Evolutionary conservation across 2,329 filamentous ascomycete species (phyloP), one percentile per base, ranked within the genome.

Genomic region (Colletotrichum lini): DNA sequence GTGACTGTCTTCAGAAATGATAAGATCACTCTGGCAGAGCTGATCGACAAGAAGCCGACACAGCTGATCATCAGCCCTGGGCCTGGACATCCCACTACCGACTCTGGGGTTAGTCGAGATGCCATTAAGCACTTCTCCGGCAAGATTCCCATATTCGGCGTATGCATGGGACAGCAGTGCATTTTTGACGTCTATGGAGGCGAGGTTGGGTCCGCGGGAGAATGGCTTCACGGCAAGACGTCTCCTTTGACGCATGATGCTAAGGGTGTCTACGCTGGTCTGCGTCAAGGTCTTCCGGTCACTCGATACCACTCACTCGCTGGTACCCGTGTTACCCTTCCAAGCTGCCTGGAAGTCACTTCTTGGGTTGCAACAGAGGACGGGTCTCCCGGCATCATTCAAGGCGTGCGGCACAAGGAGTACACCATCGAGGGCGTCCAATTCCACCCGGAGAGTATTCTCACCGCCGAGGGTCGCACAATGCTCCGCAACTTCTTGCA

Each of bases 151-250:
- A 91, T 99, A 16, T 90, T 99, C 63, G 96, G 96, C n/a, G 96
- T 99, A 40, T 99, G 96, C 80, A 98, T 99, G 96, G 96, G 96
- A 76, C 92, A 98, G 91, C 96, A 99, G 86, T 99, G 96, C 82
- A 98, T 99, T 75, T 96, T 97, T 79, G 93, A 96, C 65, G 92
- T 94, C 42, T 98, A 97, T 78, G 96, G 96, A 58, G 96, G 96
- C 72, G 91, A 93, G 61, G 96, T 99, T 60, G 92, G 92, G 79
- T 96, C 94, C 70, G 97, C 96, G 12, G 96, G 96, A 35, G 96
- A 99, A 84, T 98, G 98, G 78, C 86, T 99, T 65, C 96, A 99
- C 79, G 96, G 96, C 77, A 99, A 99, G 85, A 99, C 96, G 8
- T 98, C 96, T 2, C 92, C 93, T 61, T 86, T 99, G 78, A 90